Evolutionary conservation across 2,329 filamentous ascomycete species (phyloP).

Genomic region (Mollisia scopiformis): DNA sequence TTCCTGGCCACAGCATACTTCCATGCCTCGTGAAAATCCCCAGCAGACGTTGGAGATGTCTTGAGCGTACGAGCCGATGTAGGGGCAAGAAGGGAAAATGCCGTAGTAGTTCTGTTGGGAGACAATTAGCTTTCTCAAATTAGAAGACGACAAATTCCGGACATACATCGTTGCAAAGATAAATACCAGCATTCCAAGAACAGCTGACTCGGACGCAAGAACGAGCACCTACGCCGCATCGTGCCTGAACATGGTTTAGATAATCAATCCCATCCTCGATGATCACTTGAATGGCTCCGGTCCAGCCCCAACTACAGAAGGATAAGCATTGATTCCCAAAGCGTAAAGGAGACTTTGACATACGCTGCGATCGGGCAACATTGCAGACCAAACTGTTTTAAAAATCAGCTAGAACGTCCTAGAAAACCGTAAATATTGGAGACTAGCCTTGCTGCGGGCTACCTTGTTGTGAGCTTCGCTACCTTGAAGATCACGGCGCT

Average conservation of each 20-base stretch:
- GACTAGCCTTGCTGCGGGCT: neutral
- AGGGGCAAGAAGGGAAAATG: neutral
- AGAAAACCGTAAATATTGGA: neutral
- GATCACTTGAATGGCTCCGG: neutral
- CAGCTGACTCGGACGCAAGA: neutral
- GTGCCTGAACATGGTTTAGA: neutral
- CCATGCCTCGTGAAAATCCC: neutral
- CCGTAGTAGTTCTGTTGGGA: neutral
- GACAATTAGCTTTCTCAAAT: no score
- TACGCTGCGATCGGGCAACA: no score
- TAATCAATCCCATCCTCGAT: neutral
- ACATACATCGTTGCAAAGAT: neutral
- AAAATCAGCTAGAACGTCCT: neutral
- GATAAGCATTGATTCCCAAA: no score
- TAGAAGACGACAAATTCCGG: no score
- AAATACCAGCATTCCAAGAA: neutral
- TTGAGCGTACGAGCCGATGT: neutral
- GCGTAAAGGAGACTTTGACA: no score
- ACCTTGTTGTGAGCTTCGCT: neutral
- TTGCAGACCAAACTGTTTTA: neutral
- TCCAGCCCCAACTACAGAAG: no score
- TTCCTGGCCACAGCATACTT: neutral
- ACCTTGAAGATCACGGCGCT: neutral
- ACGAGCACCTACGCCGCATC: neutral
- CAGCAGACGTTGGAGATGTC: neutral